Conservation (phyloP, 352 stramenopile species). For the Phytophthora parvispora region DNA sequence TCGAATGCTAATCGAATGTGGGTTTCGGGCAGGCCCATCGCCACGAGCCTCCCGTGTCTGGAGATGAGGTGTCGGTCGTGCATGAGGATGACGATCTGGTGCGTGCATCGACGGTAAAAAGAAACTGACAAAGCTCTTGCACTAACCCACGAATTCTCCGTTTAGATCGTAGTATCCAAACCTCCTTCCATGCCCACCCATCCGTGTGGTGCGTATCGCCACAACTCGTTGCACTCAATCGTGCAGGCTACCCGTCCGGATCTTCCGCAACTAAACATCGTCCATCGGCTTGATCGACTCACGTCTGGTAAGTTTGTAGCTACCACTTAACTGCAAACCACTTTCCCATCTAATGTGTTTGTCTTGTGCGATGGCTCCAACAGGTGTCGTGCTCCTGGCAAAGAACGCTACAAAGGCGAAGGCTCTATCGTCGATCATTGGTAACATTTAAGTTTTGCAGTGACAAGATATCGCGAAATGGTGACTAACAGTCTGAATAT, state of each 20-base stretch:
- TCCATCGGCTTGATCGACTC: conserved; percentile 97
- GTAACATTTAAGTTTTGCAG: conserved; percentile 51
- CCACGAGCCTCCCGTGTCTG: conserved; percentile 96
- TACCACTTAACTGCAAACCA: background rate
- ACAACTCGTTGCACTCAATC: conserved; percentile 95
- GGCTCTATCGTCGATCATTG: conserved; percentile 74
- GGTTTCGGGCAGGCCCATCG: conserved; percentile 86
- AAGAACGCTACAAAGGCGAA: conserved; percentile 84
- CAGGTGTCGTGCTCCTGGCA: conserved; percentile 86
- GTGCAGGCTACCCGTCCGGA: conserved; percentile 77
- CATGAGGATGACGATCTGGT: conserved; percentile 86
- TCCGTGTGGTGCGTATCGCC: conserved; percentile 95
- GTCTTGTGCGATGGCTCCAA: background rate
- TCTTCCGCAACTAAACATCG: conserved; percentile 83
- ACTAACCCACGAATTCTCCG: background rate
- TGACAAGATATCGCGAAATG: too few relatives aligned
- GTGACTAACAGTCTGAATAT: too few relatives aligned
- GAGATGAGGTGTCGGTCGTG: conserved; percentile 83
- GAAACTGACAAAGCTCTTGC: too few relatives aligned
- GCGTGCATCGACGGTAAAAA: background rate
- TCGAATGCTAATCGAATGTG: background rate
- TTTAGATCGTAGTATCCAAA: conserved; percentile 89
- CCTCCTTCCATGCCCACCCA: conserved; percentile 96
- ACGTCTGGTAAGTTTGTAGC: conserved; percentile 86
- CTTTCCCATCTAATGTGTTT: background rate